Percentiles rank a stretch among this genome's conserved stretches.
These are phyloP conservation scores for Begonia peltatifolia DNA, from an alignment of 306 rosid genomes.

Conservation along the genomic window DNA sequence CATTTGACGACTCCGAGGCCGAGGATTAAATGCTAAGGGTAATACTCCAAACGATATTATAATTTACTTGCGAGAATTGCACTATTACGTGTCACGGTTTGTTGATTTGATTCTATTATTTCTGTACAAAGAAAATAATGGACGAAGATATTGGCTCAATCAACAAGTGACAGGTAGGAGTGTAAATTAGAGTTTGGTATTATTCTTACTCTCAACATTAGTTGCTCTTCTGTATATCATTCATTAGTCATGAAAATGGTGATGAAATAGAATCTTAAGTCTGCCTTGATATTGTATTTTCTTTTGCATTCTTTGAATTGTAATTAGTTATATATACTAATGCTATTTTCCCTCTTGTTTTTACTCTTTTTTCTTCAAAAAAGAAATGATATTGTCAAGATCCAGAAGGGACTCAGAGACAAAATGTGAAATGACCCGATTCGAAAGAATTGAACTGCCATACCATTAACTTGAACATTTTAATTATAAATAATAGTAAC, in stretches of 20 bases:
- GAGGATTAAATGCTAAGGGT: too few relatives aligned
- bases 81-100: neutral
- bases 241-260: neutral
- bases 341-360: constrained; percentile 3
- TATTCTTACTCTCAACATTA: too few relatives aligned
- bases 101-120: too few relatives aligned
- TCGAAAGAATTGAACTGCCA: too few relatives aligned
- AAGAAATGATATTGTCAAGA: too few relatives aligned
- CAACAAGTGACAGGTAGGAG: neutral
- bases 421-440: too few relatives aligned
- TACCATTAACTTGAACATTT: too few relatives aligned
- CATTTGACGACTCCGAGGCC: constrained; percentile 14
- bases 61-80: neutral
- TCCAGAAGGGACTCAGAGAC: too few relatives aligned
- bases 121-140: too few relatives aligned
- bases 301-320: constrained; percentile 6
- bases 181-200: neutral
- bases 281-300: neutral
- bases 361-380: neutral
- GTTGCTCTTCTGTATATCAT: neutral
- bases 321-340: constrained; percentile 1
- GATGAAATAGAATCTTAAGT: too few relatives aligned
- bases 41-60: neutral
- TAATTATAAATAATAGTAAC: too few relatives aligned
- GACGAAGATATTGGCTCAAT: neutral